These are phyloP conservation scores for Pelargonium nanum DNA, from an alignment of 345 rosid species.

Conservation along the genomic window DNA sequence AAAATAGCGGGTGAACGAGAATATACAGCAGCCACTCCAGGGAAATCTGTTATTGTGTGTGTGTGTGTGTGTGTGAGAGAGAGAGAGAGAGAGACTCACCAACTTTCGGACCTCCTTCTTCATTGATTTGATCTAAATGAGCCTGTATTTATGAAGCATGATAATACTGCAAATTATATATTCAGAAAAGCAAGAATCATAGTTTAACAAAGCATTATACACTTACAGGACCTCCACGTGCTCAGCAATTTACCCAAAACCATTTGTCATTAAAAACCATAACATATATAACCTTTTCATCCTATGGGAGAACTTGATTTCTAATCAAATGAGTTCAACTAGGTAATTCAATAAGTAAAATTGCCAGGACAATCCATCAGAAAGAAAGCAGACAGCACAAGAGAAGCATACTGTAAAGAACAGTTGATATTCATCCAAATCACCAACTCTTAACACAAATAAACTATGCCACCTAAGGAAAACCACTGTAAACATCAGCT, in stretches of 20 bases:
- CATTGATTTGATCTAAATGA: slow-evolving; percentile 55
- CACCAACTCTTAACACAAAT: no score
- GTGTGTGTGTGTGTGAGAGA: not conserved
- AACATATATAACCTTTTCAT: not conserved
- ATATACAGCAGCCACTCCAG: not conserved
- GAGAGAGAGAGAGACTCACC: slow-evolving; percentile 32
- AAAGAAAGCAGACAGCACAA: not conserved
- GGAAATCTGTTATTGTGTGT: not conserved
- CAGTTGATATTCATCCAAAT: not conserved
- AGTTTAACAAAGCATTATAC: not conserved
- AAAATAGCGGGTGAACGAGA: not conserved
- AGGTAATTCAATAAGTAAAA: not conserved
- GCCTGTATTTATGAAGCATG: slow-evolving; percentile 32
- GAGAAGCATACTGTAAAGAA: not conserved
- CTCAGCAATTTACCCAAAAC: not conserved
- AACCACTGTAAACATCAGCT: not conserved
- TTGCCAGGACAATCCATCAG: not conserved
- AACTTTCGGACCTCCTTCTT: slow-evolving; percentile 43
- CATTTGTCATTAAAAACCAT: not conserved
- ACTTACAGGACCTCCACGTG: not conserved
- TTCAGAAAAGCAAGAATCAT: not conserved
- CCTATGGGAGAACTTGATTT: not conserved
- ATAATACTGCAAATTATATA: not conserved
- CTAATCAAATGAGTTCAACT: not conserved
- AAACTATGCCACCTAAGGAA: not conserved